Evolutionary conservation across 1,284 basidiomycete species (phyloP).

Genomic region (Uromyces viciae-fabae): DNA sequence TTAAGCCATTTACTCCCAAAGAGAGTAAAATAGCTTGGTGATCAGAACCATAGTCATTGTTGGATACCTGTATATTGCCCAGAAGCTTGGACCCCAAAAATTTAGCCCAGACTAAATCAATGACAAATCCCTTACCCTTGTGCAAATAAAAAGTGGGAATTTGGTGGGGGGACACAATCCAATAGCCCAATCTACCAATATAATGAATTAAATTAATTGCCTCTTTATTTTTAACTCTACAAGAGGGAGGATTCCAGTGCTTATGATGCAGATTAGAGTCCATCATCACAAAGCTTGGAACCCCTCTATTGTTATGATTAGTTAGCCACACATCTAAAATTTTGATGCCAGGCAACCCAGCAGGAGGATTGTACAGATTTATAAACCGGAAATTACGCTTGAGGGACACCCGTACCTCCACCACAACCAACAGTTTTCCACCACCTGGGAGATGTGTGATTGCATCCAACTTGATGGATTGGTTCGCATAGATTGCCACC

Average conservation of each 20-base stretch:
- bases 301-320: background rate
- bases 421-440: too few species aligned
- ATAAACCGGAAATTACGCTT: too few species aligned
- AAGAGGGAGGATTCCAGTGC: background rate
- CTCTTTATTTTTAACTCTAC: too few species aligned
- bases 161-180: too few species aligned
- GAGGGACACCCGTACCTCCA: too few species aligned
- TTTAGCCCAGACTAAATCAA: background rate
- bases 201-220: too few species aligned
- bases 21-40: background rate
- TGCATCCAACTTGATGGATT: too few species aligned
- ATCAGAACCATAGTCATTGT: background rate
- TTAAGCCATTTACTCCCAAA: too few species aligned
- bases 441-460: too few species aligned
- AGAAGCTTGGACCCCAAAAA: background rate
- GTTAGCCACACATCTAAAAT: background rate
- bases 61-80: background rate
- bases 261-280: slow-evolving; percentile 14
- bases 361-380: background rate
- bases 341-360: background rate
- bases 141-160: background rate
- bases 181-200: too few species aligned
- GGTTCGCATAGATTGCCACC: too few species aligned
- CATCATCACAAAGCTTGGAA: background rate
- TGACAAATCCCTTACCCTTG: background rate